Conservation (phyloP, 2,329 filamentous ascomycete species). For the Sporothrix curviconia region DNA sequence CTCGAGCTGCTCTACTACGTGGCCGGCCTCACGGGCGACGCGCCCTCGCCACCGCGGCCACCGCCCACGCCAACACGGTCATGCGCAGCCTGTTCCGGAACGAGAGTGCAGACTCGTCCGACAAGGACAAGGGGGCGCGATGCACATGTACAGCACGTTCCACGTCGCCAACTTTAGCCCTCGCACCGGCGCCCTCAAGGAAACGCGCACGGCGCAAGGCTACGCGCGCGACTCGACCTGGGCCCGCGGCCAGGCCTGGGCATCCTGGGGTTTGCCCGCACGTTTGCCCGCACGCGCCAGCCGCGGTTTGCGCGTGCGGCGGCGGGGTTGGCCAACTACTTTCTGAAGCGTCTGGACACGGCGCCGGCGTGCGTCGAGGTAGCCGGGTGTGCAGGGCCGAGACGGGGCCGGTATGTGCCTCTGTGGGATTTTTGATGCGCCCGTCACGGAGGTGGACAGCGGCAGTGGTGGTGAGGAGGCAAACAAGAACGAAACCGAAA, state of each 20-base stretch:
- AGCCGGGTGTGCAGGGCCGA: conserved; percentile 20
- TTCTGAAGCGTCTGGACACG: conserved; percentile 35
- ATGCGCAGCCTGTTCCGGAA: conserved; percentile 35
- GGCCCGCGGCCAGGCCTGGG: conserved; percentile 47
- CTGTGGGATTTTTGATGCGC: conserved; percentile 37
- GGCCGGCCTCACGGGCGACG: conserved; percentile 27
- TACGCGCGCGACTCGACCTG: conserved; percentile 41
- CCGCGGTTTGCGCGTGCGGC: conserved; percentile 38
- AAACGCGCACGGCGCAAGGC: conserved; percentile 43
- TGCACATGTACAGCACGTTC: conserved; percentile 31
- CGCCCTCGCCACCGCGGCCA: conserved; percentile 25
- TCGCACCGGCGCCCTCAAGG: conserved; percentile 34
- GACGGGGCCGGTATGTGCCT: conserved; percentile 25
- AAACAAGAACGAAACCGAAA: too few species aligned
- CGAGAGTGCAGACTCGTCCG: conserved; percentile 22
- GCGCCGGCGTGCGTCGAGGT: conserved; percentile 27
- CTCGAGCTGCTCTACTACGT: conserved; percentile 33
- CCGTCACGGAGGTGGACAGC: too few species aligned
- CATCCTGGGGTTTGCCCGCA: conserved; percentile 44
- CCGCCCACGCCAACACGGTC: conserved; percentile 35
- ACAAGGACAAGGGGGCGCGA: background rate
- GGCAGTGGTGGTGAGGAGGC: too few species aligned
- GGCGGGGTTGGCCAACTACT: conserved; percentile 42
- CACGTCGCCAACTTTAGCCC: conserved; percentile 47
- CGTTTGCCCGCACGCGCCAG: conserved; percentile 42